phyloP scores from a whole-genome alignment of 169 alveolate genomes.

The Plasmodium yoelii region DNA sequence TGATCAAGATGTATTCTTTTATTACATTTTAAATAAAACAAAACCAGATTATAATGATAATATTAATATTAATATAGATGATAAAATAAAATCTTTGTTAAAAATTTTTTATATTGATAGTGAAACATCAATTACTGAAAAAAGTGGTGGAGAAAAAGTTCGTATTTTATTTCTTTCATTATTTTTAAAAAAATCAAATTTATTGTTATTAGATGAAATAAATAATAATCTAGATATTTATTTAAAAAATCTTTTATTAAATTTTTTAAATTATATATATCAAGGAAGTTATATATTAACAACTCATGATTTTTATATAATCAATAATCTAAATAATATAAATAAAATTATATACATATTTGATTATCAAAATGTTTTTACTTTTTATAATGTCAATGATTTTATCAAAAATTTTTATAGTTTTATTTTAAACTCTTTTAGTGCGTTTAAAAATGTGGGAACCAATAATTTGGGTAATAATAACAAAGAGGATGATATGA shows the following conservation, averaged over 20 bases:
- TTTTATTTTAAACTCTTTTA: constrained; percentile 54
- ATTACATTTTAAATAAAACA: constrained; percentile 55
- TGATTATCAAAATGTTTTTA: constrained; percentile 75
- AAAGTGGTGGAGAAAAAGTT: constrained; percentile 84
- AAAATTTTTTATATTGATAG: constrained; percentile 80
- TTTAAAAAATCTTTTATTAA: constrained; percentile 76
- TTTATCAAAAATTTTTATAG: constrained; percentile 78
- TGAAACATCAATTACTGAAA: constrained; percentile 69
- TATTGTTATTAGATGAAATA: constrained; percentile 83
- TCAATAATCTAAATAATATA: constrained; percentile 75
- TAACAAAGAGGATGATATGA: not conserved
- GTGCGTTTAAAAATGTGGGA: constrained; percentile 2
- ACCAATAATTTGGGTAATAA: not conserved
- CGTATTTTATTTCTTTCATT: constrained; percentile 79
- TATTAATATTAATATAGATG: constrained; percentile 36
- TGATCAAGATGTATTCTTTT: constrained; percentile 22
- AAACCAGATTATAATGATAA: constrained; percentile 34
- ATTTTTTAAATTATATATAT: constrained; percentile 79
- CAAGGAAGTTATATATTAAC: constrained; percentile 82
- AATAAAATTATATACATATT: constrained; percentile 74
- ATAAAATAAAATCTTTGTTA: constrained; percentile 77
- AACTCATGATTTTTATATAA: constrained; percentile 83
- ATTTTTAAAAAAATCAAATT: constrained; percentile 82
- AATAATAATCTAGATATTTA: constrained; percentile 83
- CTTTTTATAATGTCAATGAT: constrained; percentile 77